A percentile compares a stretch with the other conserved stretches of the same genome.
phyloP scores from a whole-genome alignment of 352 stramenopile genomes.

The Phytophthora cactorum region DNA sequence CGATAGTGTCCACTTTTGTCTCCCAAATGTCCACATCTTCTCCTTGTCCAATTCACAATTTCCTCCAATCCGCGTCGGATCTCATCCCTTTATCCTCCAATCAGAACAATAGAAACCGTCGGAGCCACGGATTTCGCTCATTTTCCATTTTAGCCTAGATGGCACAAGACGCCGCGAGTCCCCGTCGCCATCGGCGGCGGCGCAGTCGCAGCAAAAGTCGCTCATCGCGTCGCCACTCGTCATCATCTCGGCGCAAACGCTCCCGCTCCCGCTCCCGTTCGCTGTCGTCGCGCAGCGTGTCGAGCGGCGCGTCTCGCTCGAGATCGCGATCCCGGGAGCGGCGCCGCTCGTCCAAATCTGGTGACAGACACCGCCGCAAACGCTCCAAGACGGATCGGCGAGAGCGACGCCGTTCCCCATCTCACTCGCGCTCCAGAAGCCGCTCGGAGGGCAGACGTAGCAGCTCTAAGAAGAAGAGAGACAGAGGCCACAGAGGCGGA shows the following conservation, averaged over 20 bases:
- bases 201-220: conserved; percentile 42
- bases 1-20: conserved; percentile 27
- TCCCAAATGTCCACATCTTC: conserved; percentile 14
- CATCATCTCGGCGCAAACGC: conserved; percentile 34
- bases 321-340: conserved; percentile 48
- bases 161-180: conserved; percentile 33
- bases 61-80: conserved; percentile 18
- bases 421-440: conserved; percentile 37
- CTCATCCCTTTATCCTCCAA: conserved; percentile 26
- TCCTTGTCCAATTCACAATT: neutral
- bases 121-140: conserved; percentile 29
- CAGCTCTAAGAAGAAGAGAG: conserved; percentile 38
- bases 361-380: conserved; percentile 40
- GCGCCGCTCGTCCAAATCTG: conserved; percentile 29
- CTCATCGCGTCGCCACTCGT: conserved; percentile 33
- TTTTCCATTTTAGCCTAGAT: conserved; percentile 31
- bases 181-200: conserved; percentile 40
- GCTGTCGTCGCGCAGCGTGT: conserved; percentile 27
- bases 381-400: conserved; percentile 30
- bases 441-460: conserved; percentile 31
- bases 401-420: conserved; percentile 24
- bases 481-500: conserved; percentile 19
- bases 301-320: conserved; percentile 37
- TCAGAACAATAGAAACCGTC: conserved; percentile 22
- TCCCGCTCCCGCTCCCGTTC: conserved; percentile 43